Base-by-base conservation (phyloP, 345 rosid species). In the Camelina sativa region DNA sequence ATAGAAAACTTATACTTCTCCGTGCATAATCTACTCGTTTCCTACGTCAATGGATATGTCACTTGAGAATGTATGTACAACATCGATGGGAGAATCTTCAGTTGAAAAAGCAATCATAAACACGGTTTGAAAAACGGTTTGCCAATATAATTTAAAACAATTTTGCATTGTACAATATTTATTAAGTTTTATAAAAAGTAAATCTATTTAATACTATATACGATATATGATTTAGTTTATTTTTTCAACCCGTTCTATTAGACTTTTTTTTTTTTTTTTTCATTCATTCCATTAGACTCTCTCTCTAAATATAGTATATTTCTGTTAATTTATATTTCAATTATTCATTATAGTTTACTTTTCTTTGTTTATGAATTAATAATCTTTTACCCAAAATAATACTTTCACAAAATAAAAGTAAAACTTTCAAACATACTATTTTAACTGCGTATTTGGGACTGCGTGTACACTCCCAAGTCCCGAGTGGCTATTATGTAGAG, bases 11-110 rank as follows among this genome's bases (percentile, higher is more conserved):
- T 73, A 73, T 63, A 43, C 47, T 28, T 38, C 47, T 22, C 56
- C 20, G 6, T 72, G 63, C 64, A 44, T 40, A 55, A 67, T 74
- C 37, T 58, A 74, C 58, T 50, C 54, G 53, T 38, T 58, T 61
- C 13, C 13, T 50, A 67, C 23, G 67, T 65, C 72, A 56, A 6
- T 22, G 11, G 32, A 35, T 22, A 3, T 63, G 47, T 32, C 48
- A 55, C 57, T 64, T 46, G 50, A 41, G 10, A 15, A 15, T 70
- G 47, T 59, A 47, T 59, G 47, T 70, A 47, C 67, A 50, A n/a
- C 50, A 48, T 15, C 37, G 50, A 47, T 48, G 2, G 8, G 25
- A 46, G 68, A 63, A 46, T 44, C 53, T 34, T 8, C 19, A n/a
- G 8, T 2, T 15, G 4, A 4, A 3, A 55, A 13, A 13, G 30